phyloP scores from a whole-genome alignment of 208 protist species.

The Leishmania aethiopica region DNA sequence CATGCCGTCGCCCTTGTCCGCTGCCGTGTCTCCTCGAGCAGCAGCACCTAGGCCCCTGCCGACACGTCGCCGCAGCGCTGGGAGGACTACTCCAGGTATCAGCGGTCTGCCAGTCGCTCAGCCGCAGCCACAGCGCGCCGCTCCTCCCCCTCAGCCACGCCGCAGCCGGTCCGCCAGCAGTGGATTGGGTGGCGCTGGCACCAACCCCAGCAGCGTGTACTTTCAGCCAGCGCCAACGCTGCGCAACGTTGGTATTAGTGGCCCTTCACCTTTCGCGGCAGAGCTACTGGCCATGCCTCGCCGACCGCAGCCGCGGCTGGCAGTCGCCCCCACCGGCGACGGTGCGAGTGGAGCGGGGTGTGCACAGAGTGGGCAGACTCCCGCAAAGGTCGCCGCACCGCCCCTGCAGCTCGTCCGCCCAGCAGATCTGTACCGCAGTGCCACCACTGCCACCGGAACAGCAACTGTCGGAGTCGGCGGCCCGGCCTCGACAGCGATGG shows the following conservation, averaged over 20 bases:
- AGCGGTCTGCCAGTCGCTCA: neutral
- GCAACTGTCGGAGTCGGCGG: neutral
- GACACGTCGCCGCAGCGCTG: neutral
- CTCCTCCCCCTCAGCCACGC: neutral
- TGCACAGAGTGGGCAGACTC: neutral
- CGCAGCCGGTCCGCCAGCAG: conserved; percentile 18
- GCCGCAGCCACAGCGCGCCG: neutral
- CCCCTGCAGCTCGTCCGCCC: conserved; percentile 27
- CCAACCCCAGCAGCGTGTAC: neutral
- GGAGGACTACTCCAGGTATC: neutral
- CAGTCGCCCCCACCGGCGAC: neutral
- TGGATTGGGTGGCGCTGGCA: neutral
- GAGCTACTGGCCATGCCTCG: conserved; percentile 30
- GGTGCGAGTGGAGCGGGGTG: neutral
- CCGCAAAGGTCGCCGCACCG: neutral
- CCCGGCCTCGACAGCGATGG: conserved; percentile 15
- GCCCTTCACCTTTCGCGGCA: conserved; percentile 19
- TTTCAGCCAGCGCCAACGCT: conserved; percentile 21
- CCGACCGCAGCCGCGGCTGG: neutral
- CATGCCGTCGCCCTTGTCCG: neutral
- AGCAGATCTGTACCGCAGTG: conserved; percentile 9
- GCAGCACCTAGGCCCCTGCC: conserved; percentile 5
- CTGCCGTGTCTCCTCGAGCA: neutral
- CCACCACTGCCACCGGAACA: neutral
- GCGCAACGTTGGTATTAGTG: conserved; percentile 1